Evolutionary conservation across 2,329 filamentous ascomycete species (phyloP), one percentile per base, ranked within the genome.

Genomic region (Podosphaera fusca): DNA sequence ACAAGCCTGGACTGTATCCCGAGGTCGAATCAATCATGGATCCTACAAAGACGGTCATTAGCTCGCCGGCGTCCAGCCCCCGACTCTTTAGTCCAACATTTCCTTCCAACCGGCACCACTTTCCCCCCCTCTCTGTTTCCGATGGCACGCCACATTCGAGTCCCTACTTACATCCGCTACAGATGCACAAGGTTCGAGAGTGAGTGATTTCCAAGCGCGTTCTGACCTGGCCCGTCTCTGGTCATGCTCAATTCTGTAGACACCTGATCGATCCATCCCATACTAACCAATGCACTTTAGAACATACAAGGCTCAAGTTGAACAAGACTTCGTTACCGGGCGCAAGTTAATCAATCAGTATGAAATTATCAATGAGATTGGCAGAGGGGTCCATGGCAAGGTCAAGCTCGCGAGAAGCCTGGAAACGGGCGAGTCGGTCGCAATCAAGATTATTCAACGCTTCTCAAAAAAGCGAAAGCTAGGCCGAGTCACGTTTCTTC

Each of bases 311-410:
- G 89, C 87, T 56, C 82, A 89, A 65, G 87, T 95, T 63, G 90
- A 96, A 66, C 82, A 89, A 60, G 88, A 96, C 69, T 79, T 79
- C 56, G 77, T 87, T 60, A 94, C 90, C 4, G 92, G 92, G 59
- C 86, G 92, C 61, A 98, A 98, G 72, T 77, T 89, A 56, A 94
- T 98, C 74, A 98, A 98, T 66, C 85, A 95, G 67, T 98, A 98
- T 71, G 87, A 95, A 70, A 87, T 98, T 64, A 84, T 96, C 62
- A 86, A 94, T 69, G 92, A 98, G 70, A 86, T 98, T 56, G 92
- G 92, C 57, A 84, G 92, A 59, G 92, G 92, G 55, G 87, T 95
- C 65, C 92, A 98, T 68, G 92, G 92, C 66, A 98, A 96, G 72
- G 92, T 98, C 66, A 98, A 98, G 71, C 76, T 95, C 53, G 92